These are phyloP conservation scores for Moricandia arvensis DNA, from an alignment of 345 rosid species.

Conservation along the genomic window DNA sequence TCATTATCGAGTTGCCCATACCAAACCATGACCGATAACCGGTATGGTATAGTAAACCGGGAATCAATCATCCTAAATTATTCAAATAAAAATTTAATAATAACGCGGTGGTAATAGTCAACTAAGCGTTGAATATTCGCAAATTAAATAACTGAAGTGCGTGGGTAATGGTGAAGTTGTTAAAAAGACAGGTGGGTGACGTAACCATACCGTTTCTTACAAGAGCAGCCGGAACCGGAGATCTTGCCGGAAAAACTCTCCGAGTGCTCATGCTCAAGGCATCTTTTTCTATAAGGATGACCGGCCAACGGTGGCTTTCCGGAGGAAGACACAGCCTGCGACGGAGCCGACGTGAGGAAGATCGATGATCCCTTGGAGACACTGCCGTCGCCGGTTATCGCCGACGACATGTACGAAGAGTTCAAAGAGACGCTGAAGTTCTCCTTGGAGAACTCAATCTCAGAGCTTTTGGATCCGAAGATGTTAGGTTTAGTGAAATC, in stretches of 20 bases:
- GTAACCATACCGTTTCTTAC: conserved; percentile 72
- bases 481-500: conserved; percentile 70
- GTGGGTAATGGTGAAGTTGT: conserved; percentile 17
- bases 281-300: conserved; percentile 61
- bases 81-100: background rate
- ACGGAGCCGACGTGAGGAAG: conserved; percentile 48
- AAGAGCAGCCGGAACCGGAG: conserved; percentile 77
- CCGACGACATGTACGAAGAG: conserved; percentile 87
- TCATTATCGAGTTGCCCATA: too few species aligned
- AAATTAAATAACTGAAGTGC: conserved; percentile 19
- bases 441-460: conserved; percentile 67
- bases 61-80: background rate
- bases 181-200: conserved; percentile 26
- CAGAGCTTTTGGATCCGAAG: conserved; percentile 46
- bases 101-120: conserved; percentile 16
- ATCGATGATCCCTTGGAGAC: conserved; percentile 79
- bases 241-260: conserved; percentile 52
- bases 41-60: conserved; percentile 7
- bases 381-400: conserved; percentile 91
- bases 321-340: conserved; percentile 46
- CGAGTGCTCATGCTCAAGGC: conserved; percentile 66
- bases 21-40: background rate
- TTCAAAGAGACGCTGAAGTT: conserved; percentile 74
- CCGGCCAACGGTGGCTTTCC: conserved; percentile 78
- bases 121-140: background rate